Evolutionary conservation across 768 basidiomycete genomes (phyloP), one percentile per base, ranked within the genome.

Genomic region (Pilatotrama ljubarskyi): DNA sequence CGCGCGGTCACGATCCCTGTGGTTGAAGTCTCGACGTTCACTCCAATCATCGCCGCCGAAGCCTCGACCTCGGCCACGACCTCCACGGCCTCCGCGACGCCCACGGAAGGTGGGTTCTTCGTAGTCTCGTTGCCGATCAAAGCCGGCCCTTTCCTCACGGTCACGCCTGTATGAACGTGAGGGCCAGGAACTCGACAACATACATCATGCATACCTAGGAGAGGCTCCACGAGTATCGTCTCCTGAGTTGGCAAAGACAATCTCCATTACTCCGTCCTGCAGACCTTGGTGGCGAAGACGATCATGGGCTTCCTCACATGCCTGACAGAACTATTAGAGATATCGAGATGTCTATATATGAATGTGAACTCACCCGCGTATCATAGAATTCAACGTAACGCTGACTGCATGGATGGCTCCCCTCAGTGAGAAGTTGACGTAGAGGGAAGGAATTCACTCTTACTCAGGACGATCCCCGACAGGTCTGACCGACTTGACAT

Each of bases 361-460:
- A 37, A 5, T 36, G 14, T 37, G 6, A 3, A 66, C 85, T 72
- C 64, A 91, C 93, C 71, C 93, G 77, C 22, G 84, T 91, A 70
- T 99, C 97, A 70, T 88, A 99, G 69, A 86, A 95, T 70, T 98
- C 95, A n/a, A 98, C 90, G 64, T 91, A 86, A 59, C 91, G 87
- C 67, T 93, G 90, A 66, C 94, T 98, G 60, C 51, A 37, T 43
- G 18, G 38, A n/a, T n/a, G n/a, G n/a, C n/a, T n/a, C n/a, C 62
- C n/a, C 67, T 59, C 25, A 52, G 58, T 17, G 50, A 18, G 3
- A n/a, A 22, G 44, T 10, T 46, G 25, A 40, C 26, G 3, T 36
- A 3, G 20, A 5, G 24, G 13, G 0, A 41, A n/a, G n/a, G 40
- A 22, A 29, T 36, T 56, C 46, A 61, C 49, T 85, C 88, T 36